Conservation (phyloP, 169 alveolate species). For the Eimeria tenella region DNA sequence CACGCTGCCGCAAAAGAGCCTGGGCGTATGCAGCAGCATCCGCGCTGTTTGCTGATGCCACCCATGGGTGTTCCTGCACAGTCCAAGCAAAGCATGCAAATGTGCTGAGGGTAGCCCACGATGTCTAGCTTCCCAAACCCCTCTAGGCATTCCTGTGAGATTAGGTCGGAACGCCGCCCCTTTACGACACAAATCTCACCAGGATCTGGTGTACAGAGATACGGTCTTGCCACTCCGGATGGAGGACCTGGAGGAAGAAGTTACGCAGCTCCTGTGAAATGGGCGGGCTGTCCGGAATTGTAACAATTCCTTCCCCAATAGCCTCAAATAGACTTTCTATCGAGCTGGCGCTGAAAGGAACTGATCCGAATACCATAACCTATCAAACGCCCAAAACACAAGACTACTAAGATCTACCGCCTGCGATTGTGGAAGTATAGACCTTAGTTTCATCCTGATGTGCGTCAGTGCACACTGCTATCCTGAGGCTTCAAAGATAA, state of each 20-base stretch:
- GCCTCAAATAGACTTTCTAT: conserved; percentile 81
- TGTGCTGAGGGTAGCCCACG: too few relatives aligned
- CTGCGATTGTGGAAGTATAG: neutral
- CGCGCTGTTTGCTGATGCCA: conserved; percentile 20
- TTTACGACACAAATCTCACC: conserved; percentile 8
- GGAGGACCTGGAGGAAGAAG: conserved; percentile 55
- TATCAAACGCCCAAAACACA: neutral
- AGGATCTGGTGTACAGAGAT: conserved; percentile 58
- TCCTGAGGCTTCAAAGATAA: neutral
- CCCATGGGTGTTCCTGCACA: conserved; percentile 68
- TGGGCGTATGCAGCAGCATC: conserved; percentile 55
- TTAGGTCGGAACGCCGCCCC: too few relatives aligned
- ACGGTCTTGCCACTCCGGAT: conserved; percentile 52
- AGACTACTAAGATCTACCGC: neutral
- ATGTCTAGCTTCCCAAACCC: too few relatives aligned
- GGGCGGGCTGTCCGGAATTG: conserved; percentile 78
- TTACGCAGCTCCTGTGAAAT: conserved; percentile 53
- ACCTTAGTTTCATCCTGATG: too few relatives aligned
- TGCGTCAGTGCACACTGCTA: neutral
- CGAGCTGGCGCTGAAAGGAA: conserved; percentile 84
- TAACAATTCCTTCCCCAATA: conserved; percentile 75
- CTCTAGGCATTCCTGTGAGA: too few relatives aligned
- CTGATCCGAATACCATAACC: conserved; percentile 83
- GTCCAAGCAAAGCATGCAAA: neutral
- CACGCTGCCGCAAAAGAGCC: conserved; percentile 47